phyloP scores from a whole-genome alignment of 2,329 filamentous ascomycete species.

The Dothideomycetes sp. region DNA sequence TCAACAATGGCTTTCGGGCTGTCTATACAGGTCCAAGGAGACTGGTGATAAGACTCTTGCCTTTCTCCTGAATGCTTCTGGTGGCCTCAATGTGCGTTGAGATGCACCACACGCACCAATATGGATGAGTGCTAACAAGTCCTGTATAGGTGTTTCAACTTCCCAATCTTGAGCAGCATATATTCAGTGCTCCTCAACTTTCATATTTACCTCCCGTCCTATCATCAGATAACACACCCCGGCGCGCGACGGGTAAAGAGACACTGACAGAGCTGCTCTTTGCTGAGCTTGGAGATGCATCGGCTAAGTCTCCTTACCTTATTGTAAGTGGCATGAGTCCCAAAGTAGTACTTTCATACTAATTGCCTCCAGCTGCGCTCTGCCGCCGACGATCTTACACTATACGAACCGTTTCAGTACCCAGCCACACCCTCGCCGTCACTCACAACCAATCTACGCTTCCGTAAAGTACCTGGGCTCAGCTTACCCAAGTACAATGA shows the following conservation, averaged over 20 bases:
- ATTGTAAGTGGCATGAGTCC: constrained; percentile 47
- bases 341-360: neutral
- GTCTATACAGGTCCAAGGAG: constrained; percentile 60
- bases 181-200: constrained; percentile 67
- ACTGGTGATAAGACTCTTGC: constrained; percentile 49
- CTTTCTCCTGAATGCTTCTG: constrained; percentile 67
- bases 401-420: constrained; percentile 71
- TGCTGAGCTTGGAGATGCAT: constrained; percentile 70
- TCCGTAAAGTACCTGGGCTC: constrained; percentile 64
- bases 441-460: constrained; percentile 53
- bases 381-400: constrained; percentile 66
- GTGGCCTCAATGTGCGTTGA: constrained; percentile 54
- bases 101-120: neutral
- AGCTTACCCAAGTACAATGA: constrained; percentile 49
- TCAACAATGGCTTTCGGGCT: constrained; percentile 72
- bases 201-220: constrained; percentile 68
- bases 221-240: constrained; percentile 57
- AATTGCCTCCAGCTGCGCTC: constrained; percentile 53
- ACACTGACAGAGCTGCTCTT: constrained; percentile 68
- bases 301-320: constrained; percentile 62
- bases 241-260: constrained; percentile 62
- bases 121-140: no score
- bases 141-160: constrained; percentile 64
- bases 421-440: constrained; percentile 24
- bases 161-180: constrained; percentile 57